Conservation (phyloP, 2,329 filamentous ascomycete species). For the Huntiella decipiens region DNA sequence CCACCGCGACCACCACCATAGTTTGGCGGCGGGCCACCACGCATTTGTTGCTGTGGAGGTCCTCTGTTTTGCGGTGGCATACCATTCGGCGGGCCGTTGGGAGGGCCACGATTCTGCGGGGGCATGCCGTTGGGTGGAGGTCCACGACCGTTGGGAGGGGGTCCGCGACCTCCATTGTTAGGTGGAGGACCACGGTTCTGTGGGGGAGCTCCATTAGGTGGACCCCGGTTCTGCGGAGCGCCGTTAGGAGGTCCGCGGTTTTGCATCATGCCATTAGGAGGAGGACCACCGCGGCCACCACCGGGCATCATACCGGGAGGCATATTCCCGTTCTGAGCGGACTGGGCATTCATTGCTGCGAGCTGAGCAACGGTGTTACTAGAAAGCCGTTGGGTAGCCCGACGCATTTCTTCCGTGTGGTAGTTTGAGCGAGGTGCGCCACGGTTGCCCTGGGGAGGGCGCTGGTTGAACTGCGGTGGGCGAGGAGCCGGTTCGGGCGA, state of each 20-base stretch:
- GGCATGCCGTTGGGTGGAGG: slow-evolving; percentile 2
- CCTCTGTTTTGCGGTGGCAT: slow-evolving; percentile 9
- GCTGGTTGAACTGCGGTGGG: slow-evolving; percentile 65
- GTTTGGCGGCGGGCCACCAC: slow-evolving; percentile 3
- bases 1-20: slow-evolving; percentile 5
- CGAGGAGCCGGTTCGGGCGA: slow-evolving; percentile 58
- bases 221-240: slow-evolving; percentile 1
- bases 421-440: slow-evolving; percentile 38
- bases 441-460: slow-evolving; percentile 48
- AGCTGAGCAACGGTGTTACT: slow-evolving; percentile 59
- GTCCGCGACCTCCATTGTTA: neutral
- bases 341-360: slow-evolving; percentile 1
- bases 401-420: slow-evolving; percentile 57
- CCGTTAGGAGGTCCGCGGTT: slow-evolving; percentile 1
- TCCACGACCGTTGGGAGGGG: slow-evolving; percentile 1
- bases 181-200: neutral
- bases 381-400: slow-evolving; percentile 70
- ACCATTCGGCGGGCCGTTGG: neutral
- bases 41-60: slow-evolving; percentile 5
- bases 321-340: neutral
- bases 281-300: neutral
- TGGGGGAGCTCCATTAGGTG: neutral
- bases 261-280: neutral
- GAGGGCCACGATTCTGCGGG: slow-evolving; percentile 1
- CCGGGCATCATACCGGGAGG: neutral